Evolutionary conservation across 352 stramenopile species (phyloP), one percentile per base, ranked within the genome.

Genomic region (Plasmopara halstedii): DNA sequence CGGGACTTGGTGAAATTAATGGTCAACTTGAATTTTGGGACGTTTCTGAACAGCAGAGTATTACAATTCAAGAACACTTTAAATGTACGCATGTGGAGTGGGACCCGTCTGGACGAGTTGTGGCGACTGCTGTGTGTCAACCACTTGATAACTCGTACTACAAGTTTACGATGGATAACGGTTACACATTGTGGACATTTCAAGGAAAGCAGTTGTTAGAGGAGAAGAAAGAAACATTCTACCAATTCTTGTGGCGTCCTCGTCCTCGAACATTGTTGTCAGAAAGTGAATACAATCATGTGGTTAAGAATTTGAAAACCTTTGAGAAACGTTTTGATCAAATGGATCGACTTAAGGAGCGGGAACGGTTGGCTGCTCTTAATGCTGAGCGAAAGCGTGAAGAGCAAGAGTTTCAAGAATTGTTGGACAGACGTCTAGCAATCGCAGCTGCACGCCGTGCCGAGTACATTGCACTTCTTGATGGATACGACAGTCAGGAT

Each of bases 81-180:
- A 97, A 97, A 64, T 96, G 88, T 58, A 98, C 96, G 51, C 88
- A 98, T 66, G 83, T 99, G 6, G 63, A 97, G 40, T 99, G 97
- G 97, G 96, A 99, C 70, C 96, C 97, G 38, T 96, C 83, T 15
- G 97, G 97, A 36, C 83, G 96, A 31, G 92, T 97, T 38, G 80
- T 99, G 26, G 83, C 90, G 8, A 97, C 95, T 34, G 86, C 88
- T 15, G 95, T 99, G 39, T 97, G 88, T 43, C 96, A 99, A 67
- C 89, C 94, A 9, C 81, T 98, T 33, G 90, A 96, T 53, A 92
- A 90, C 64, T 85, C 78, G 65, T 90, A 93, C 70, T 97, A 97
- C 75, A 98, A 98, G 72, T 97, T 97, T 70, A 88, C 95, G 44
- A 98, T 99, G 88, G 97, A 99, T 80, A 99, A 99, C 56, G 97